These are phyloP conservation scores for Leucosporidium scottii DNA, from an alignment of 768 basidiomycete species.

Conservation along the genomic window DNA sequence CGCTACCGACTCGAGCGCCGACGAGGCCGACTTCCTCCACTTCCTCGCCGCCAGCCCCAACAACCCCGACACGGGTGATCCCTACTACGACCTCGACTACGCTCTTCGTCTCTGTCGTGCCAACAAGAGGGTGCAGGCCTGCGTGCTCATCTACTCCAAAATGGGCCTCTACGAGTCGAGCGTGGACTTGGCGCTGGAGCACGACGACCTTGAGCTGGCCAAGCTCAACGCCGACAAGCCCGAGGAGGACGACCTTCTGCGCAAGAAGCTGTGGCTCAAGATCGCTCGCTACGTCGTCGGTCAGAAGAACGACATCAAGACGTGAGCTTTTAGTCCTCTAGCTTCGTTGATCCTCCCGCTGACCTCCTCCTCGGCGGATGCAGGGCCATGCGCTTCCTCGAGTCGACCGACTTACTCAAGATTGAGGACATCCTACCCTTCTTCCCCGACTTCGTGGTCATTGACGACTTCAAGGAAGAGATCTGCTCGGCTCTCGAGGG, in stretches of 20 bases:
- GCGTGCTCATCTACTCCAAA: conserved; percentile 93
- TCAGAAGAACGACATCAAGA: conserved; percentile 95
- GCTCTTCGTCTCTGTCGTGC: conserved; percentile 85
- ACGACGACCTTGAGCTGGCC: conserved; percentile 89
- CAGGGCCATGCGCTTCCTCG: conserved; percentile 95
- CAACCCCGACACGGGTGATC: conserved; percentile 72
- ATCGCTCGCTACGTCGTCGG: conserved; percentile 98
- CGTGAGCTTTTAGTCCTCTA: conserved; percentile 54
- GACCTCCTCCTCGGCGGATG: background rate
- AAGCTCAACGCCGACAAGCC: conserved; percentile 93
- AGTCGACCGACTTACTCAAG: conserved; percentile 87
- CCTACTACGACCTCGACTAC: conserved; percentile 96
- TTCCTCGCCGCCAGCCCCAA: conserved; percentile 76
- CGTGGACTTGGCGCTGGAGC: conserved; percentile 87
- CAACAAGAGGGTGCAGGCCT: conserved; percentile 70
- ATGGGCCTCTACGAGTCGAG: conserved; percentile 96
- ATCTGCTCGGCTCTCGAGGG: conserved; percentile 92
- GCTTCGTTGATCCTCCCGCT: background rate
- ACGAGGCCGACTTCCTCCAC: conserved; percentile 45
- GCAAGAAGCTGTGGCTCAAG: conserved; percentile 96
- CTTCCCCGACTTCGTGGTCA: conserved; percentile 99
- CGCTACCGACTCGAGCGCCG: conserved; percentile 45
- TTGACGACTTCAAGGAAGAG: conserved; percentile 99
- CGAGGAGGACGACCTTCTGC: conserved; percentile 64
- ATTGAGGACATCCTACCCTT: conserved; percentile 98